These are phyloP conservation scores for Aristolochia fimbriata DNA, from an alignment of 164 flowering plant species.

Conservation along the genomic window DNA sequence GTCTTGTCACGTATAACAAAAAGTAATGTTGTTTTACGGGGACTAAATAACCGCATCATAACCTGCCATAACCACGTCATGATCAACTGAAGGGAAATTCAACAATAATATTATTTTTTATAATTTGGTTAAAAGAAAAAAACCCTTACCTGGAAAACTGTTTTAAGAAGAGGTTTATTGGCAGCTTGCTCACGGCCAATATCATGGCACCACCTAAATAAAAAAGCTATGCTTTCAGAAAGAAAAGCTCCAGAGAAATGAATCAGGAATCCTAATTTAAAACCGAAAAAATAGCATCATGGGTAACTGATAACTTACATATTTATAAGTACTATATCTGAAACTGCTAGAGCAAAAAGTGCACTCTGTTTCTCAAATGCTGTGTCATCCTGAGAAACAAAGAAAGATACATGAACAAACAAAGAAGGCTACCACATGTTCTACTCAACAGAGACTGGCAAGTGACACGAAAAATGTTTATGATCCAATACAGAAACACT, in stretches of 20 bases:
- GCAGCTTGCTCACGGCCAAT: conserved; percentile 99
- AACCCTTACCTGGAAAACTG: conserved; percentile 72
- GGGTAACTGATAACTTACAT: conserved; percentile 45
- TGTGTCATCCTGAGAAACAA: conserved; percentile 77
- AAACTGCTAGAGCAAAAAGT: conserved; percentile 97
- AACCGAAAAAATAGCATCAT: neutral
- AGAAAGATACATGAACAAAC: neutral
- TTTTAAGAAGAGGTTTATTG: conserved; percentile 91
- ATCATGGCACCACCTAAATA: conserved; percentile 95
- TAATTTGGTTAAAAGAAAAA: neutral
- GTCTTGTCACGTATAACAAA: conserved; percentile 97
- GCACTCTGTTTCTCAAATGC: conserved; percentile 99
- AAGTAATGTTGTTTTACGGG: conserved; percentile 90
- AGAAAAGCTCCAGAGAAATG: neutral
- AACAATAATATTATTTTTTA: too few species aligned
- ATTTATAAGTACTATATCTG: conserved; percentile 93
- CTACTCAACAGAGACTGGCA: neutral
- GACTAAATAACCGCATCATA: conserved; percentile 97
- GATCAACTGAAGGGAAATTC: conserved; percentile 4
- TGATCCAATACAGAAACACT: neutral
- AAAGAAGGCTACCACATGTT: neutral
- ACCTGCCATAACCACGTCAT: conserved; percentile 37
- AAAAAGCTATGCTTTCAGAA: neutral
- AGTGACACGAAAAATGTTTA: neutral
- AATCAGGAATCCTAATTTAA: neutral